phyloP scores from a whole-genome alignment of 306 rosid genomes.

The Begonia masoniana region DNA sequence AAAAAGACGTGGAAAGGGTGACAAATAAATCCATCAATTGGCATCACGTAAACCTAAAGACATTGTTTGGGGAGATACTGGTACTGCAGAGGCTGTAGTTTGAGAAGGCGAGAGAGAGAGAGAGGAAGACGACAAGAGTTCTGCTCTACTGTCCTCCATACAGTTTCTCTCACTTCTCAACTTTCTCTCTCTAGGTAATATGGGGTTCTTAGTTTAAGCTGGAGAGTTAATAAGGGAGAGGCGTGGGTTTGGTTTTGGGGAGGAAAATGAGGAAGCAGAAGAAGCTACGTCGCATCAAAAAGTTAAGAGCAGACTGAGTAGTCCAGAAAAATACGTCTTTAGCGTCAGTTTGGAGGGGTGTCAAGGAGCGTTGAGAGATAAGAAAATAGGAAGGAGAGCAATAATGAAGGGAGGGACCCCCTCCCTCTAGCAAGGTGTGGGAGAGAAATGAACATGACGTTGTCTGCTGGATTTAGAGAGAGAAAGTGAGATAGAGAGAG shows the following conservation, averaged over 20 bases:
- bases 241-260: too few relatives aligned
- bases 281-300: constrained; percentile 13
- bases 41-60: constrained; percentile 26
- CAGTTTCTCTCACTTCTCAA: background rate
- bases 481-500: background rate
- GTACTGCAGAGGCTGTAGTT: constrained; percentile 17
- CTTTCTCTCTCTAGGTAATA: background rate
- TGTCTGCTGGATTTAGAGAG: constrained; percentile 32
- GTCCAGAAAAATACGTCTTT: constrained; percentile 7
- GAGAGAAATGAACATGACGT: constrained; percentile 53
- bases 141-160: background rate
- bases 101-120: background rate
- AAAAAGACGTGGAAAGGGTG: constrained; percentile 24
- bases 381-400: constrained; percentile 22
- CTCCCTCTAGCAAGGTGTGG: constrained; percentile 56
- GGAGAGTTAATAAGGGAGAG: too few relatives aligned
- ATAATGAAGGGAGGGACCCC: constrained; percentile 24
- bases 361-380: constrained; percentile 2
- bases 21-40: constrained; percentile 31
- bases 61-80: constrained; percentile 18
- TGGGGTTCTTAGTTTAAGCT: too few relatives aligned
- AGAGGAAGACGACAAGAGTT: constrained; percentile 6
- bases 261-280: background rate
- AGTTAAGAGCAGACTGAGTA: background rate
- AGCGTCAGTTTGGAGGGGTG: background rate